A percentile compares a stretch with the other conserved stretches of the same genome.
phyloP scores from a whole-genome alignment of 2,329 filamentous ascomycete species.

The Sphaerulina populicola region DNA sequence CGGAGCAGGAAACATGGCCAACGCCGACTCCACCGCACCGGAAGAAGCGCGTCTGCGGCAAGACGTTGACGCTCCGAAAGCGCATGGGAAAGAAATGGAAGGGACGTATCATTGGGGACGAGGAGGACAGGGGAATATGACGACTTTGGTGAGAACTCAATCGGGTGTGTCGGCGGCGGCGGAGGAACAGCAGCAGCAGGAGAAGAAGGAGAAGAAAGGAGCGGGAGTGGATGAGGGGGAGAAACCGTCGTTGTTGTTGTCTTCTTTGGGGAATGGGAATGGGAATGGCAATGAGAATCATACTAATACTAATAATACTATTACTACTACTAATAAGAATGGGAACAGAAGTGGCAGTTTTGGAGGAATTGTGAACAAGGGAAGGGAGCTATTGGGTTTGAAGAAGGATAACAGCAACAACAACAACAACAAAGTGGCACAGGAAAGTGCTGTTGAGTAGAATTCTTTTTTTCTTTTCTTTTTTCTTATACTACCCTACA shows the following conservation, averaged over 20 bases:
- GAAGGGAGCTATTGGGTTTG: slow-evolving; percentile 45
- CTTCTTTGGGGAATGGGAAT: no score
- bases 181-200: slow-evolving; percentile 28
- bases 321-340: neutral
- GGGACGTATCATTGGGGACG: slow-evolving; percentile 60
- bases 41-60: slow-evolving; percentile 68
- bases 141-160: neutral
- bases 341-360: slow-evolving; percentile 22
- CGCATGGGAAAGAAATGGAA: slow-evolving; percentile 47
- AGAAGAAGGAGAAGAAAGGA: slow-evolving; percentile 27
- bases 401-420: slow-evolving; percentile 30
- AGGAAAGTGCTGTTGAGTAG: slow-evolving; percentile 19
- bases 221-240: slow-evolving; percentile 25
- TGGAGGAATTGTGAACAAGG: slow-evolving; percentile 43
- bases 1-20: slow-evolving; percentile 81
- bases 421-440: neutral
- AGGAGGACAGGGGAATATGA: slow-evolving; percentile 49
- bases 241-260: slow-evolving; percentile 5
- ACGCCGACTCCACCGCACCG: slow-evolving; percentile 54
- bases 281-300: no score
- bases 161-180: slow-evolving; percentile 30
- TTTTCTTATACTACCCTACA: neutral
- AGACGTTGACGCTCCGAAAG: slow-evolving; percentile 58
- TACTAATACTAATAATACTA: no score
- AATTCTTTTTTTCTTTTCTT: neutral